These are phyloP conservation scores for Ophiocordyceps camponoti-saundersi DNA, from an alignment of 2,329 filamentous ascomycete species.

Conservation along the genomic window DNA sequence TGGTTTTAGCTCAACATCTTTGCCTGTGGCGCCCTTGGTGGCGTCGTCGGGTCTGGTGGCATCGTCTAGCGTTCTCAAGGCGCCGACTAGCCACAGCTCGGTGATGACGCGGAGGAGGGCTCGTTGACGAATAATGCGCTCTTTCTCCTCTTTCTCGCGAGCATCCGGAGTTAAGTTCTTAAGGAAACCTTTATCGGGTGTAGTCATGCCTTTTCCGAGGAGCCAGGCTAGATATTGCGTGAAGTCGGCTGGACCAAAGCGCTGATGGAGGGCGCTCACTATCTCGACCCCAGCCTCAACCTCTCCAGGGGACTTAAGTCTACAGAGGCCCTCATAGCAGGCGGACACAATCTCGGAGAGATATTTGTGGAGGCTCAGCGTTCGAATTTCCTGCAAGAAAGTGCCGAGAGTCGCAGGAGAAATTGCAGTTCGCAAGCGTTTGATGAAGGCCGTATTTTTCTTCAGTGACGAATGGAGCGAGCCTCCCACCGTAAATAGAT, in stretches of 20 bases:
- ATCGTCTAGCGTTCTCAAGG: slow-evolving; percentile 64
- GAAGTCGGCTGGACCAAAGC: slow-evolving; percentile 80
- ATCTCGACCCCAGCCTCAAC: slow-evolving; percentile 85
- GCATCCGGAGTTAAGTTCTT: slow-evolving; percentile 67
- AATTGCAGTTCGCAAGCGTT: slow-evolving; percentile 80
- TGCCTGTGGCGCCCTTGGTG: slow-evolving; percentile 44
- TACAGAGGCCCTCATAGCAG: slow-evolving; percentile 86
- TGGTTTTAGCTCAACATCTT: slow-evolving; percentile 42
- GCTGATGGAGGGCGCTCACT: slow-evolving; percentile 85
- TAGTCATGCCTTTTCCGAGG: slow-evolving; percentile 76
- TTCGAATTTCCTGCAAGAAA: slow-evolving; percentile 79
- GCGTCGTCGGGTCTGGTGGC: slow-evolving; percentile 44
- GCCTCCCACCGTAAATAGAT: slow-evolving; percentile 59
- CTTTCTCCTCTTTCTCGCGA: slow-evolving; percentile 90
- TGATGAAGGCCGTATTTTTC: slow-evolving; percentile 97
- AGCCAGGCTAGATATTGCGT: slow-evolving; percentile 87
- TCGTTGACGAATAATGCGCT: slow-evolving; percentile 72
- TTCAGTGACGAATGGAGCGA: slow-evolving; percentile 89
- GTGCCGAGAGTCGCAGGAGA: slow-evolving; percentile 63
- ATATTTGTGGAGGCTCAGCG: slow-evolving; percentile 87
- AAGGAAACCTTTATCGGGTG: slow-evolving; percentile 68
- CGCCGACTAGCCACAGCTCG: slow-evolving; percentile 87
- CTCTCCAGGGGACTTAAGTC: slow-evolving; percentile 80
- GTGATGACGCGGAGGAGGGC: slow-evolving; percentile 79
- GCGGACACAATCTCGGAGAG: slow-evolving; percentile 93